These are phyloP conservation scores for Xylaria sp. DNA, from an alignment of 2,329 filamentous ascomycete species.

Conservation along the genomic window DNA sequence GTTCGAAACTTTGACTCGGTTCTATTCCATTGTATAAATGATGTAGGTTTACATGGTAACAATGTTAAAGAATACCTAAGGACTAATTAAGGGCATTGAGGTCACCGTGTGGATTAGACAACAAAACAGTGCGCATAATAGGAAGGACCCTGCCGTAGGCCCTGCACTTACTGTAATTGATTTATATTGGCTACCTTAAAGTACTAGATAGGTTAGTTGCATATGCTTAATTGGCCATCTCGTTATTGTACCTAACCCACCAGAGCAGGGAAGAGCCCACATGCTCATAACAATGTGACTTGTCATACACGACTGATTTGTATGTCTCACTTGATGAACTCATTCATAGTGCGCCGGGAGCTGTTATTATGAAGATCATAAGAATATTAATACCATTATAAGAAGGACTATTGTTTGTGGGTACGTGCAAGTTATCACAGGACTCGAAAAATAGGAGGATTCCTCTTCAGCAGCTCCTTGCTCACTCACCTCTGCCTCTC, in stretches of 20 bases:
- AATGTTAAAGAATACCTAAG: background rate
- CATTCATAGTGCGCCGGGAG: background rate
- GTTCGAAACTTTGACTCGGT: background rate
- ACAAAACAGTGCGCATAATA: too few species aligned
- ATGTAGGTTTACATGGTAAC: conserved; percentile 8
- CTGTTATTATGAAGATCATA: background rate
- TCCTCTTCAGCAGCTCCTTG: background rate
- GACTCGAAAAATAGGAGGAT: background rate
- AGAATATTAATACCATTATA: conserved; percentile 4
- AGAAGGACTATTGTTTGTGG: background rate
- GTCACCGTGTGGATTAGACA: background rate
- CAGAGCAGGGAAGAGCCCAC: conserved; percentile 2
- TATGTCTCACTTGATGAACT: conserved; percentile 3
- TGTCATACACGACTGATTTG: conserved; percentile 11
- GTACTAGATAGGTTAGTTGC: background rate
- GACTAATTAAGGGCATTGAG: background rate
- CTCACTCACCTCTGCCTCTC: conserved; percentile 2
- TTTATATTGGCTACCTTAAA: too few species aligned
- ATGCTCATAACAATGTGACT: conserved; percentile 17
- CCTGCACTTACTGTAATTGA: background rate
- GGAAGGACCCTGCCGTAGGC: background rate
- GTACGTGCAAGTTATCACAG: background rate
- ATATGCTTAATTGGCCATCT: background rate
- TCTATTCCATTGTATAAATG: background rate
- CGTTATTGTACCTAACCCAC: background rate